Conservation (phyloP, 2,329 filamentous ascomycete species). For the Nemania abortiva region DNA sequence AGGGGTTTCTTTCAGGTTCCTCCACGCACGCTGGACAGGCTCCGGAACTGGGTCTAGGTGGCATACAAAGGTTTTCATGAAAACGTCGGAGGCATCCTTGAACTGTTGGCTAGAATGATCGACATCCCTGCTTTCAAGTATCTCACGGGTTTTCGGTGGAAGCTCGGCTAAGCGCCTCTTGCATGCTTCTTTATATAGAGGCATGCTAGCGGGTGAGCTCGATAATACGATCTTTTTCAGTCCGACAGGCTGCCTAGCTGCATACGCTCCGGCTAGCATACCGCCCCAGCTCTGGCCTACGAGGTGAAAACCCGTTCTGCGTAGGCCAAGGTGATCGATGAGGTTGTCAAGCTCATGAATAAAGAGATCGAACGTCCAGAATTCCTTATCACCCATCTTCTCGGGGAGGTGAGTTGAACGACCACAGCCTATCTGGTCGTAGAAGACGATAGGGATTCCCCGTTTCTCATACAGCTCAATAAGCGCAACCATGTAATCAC, state of each 20-base stretch:
- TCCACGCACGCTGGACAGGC: constrained; percentile 36
- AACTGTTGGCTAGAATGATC: constrained; percentile 35
- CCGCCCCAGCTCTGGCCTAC: constrained; percentile 65
- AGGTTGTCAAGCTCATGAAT: constrained; percentile 42
- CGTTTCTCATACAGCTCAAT: constrained; percentile 21
- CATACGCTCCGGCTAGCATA: constrained; percentile 61
- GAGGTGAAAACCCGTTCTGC: constrained; percentile 58
- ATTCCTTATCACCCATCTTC: constrained; percentile 34
- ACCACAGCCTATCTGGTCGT: constrained; percentile 42
- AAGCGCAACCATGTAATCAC: constrained; percentile 38
- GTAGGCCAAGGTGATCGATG: constrained; percentile 51
- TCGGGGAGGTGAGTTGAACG: constrained; percentile 40
- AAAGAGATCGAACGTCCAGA: constrained; percentile 39
- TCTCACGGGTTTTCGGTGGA: constrained; percentile 35
- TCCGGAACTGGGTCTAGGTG: constrained; percentile 42
- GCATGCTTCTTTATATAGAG: not conserved
- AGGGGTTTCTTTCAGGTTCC: constrained; percentile 41
- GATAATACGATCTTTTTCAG: constrained; percentile 43
- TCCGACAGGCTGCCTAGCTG: constrained; percentile 45
- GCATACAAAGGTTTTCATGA: constrained; percentile 20
- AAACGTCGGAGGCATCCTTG: constrained; percentile 17
- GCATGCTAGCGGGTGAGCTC: constrained; percentile 44
- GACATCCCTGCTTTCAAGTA: constrained; percentile 5
- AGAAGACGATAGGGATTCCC: constrained; percentile 18
- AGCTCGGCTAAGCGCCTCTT: constrained; percentile 13